Percentiles rank a stretch among this genome's conserved stretches.
Conservation (phyloP, 257 asterid genomes). For the Plectranthus barbatus region DNA sequence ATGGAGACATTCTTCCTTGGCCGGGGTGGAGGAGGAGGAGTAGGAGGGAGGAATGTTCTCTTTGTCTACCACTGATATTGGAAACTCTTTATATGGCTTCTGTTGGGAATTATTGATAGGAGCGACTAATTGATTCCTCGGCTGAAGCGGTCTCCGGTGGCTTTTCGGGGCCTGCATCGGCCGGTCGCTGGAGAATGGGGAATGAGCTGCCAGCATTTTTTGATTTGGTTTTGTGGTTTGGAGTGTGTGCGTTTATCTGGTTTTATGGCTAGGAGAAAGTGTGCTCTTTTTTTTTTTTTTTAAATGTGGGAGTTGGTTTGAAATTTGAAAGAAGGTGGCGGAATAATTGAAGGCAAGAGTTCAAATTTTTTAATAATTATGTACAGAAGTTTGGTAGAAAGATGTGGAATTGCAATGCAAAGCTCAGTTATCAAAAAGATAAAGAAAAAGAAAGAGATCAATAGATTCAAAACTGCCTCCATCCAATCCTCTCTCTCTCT, state of each 20-base stretch:
- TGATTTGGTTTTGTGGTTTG: background rate
- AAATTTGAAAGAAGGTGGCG: slow-evolving; percentile 33
- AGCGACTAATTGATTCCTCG: slow-evolving; percentile 22
- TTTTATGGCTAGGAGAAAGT: background rate
- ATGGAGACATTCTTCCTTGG: background rate
- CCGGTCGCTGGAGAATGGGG: slow-evolving; percentile 20
- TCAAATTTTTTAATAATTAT: background rate
- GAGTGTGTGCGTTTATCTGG: background rate
- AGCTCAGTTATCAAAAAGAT: background rate
- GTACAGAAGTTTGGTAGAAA: background rate
- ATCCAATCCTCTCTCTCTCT: no score
- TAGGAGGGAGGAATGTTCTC: slow-evolving; percentile 41
- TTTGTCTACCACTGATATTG: no score
- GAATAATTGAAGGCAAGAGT: slow-evolving; percentile 21
- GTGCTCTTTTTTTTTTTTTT: background rate
- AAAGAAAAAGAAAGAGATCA: background rate
- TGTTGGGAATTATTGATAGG: background rate
- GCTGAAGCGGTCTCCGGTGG: slow-evolving; percentile 46
- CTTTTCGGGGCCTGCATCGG: no score
- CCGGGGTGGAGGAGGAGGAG: slow-evolving; percentile 16
- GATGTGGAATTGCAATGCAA: background rate
- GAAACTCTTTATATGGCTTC: slow-evolving; percentile 15
- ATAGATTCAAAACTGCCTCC: background rate
- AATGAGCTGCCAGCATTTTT: slow-evolving; percentile 24
- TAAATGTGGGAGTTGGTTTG: slow-evolving; percentile 20